Percentiles rank a stretch among this genome's conserved stretches.
These are phyloP conservation scores for Chenopodium berlandieri DNA, from an alignment of 148 eudicot species.

Conservation along the genomic window DNA sequence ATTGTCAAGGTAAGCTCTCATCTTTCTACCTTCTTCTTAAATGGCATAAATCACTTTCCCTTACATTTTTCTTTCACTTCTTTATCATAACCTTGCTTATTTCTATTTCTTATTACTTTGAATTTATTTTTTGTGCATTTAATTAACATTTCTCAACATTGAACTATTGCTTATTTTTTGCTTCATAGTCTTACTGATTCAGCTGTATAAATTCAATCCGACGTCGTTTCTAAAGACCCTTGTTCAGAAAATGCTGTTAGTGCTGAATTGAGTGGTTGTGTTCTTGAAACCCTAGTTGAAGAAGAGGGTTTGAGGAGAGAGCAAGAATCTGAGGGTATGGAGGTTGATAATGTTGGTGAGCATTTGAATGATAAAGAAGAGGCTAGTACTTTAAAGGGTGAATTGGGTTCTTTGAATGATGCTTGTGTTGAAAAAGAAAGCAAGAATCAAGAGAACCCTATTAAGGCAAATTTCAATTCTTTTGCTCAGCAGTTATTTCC, in stretches of 20 bases:
- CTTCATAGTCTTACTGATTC: neutral
- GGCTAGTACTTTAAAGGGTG: neutral
- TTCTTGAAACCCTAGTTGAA: slow-evolving; percentile 7
- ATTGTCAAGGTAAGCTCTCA: neutral
- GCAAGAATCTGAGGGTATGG: neutral
- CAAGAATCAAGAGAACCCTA: neutral
- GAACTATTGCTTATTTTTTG: neutral
- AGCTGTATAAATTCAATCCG: slow-evolving; percentile 3
- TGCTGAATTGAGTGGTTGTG: neutral
- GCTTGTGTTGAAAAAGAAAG: neutral
- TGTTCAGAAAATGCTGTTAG: neutral
- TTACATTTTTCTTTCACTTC: too few relatives aligned
- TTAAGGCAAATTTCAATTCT: slow-evolving; percentile 12
- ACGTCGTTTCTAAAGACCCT: neutral
- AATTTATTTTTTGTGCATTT: neutral
- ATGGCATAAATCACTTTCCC: neutral
- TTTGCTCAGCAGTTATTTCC: neutral
- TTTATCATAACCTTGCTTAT: neutral
- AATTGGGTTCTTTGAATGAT: neutral
- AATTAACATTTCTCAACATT: neutral
- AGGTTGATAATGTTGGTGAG: neutral
- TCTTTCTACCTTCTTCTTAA: neutral
- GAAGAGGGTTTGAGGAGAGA: slow-evolving; percentile 1
- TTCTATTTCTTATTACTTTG: neutral
- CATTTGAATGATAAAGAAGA: neutral